Percentiles rank a stretch among this genome's conserved stretches.
phyloP scores from a whole-genome alignment of 129 eudicot species.

The Oenanthe sinensis region DNA sequence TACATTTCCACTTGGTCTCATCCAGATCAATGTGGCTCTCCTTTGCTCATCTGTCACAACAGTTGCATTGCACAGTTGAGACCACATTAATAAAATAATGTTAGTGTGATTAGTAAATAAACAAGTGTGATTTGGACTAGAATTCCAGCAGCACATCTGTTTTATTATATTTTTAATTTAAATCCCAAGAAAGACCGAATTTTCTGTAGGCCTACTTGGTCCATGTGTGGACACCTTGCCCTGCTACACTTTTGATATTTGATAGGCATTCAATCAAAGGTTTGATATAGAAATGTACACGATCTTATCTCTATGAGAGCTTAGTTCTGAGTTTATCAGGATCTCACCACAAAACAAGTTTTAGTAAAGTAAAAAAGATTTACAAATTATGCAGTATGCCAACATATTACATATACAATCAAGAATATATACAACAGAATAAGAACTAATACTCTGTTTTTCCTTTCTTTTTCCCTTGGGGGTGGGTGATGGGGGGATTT shows the following conservation, averaged over 20 bases:
- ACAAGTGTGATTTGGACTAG: not conserved
- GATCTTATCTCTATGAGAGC: not conserved
- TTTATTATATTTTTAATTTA: not conserved
- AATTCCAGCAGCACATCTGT: not conserved
- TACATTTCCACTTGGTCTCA: not conserved
- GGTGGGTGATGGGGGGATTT: not conserved
- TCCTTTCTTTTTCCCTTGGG: too few species aligned
- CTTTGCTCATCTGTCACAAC: constrained; percentile 25
- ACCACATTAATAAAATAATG: constrained; percentile 1
- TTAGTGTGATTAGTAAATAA: not conserved
- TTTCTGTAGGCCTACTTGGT: not conserved
- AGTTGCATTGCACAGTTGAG: constrained; percentile 9
- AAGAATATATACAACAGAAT: not conserved
- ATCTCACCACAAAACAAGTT: not conserved
- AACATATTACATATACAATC: not conserved
- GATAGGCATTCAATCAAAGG: not conserved
- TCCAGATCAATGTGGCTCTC: not conserved
- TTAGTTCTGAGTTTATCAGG: not conserved
- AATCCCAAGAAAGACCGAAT: not conserved
- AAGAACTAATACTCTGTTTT: not conserved
- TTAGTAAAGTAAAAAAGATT: not conserved
- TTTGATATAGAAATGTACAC: not conserved
- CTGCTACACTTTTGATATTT: not conserved
- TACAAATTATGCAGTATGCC: not conserved
- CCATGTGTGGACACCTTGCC: not conserved